phyloP scores from a whole-genome alignment of 352 stramenopile species.

The Pythium plurisporium region DNA sequence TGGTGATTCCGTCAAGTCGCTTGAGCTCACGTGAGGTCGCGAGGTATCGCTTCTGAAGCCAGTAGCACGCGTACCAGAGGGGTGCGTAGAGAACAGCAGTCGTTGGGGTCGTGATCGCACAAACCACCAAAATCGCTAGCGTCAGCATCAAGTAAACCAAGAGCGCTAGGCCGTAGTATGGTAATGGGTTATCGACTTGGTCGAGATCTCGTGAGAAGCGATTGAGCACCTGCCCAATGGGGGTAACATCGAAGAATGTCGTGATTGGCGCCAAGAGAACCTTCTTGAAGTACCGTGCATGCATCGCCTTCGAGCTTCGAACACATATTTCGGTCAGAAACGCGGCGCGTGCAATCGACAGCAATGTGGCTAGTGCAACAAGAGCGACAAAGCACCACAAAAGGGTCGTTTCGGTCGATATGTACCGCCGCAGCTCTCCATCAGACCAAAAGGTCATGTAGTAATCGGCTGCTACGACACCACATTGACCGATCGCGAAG shows the following conservation, averaged over 20 bases:
- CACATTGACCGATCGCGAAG: conserved; percentile 6
- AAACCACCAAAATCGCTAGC: conserved; percentile 56
- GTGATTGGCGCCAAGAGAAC: conserved; percentile 56
- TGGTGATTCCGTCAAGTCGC: conserved; percentile 92
- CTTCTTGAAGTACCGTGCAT: conserved; percentile 22
- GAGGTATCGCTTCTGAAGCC: conserved; percentile 90
- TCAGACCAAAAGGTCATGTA: conserved; percentile 92
- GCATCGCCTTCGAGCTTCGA: conserved; percentile 40
- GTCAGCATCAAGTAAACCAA: conserved; percentile 67
- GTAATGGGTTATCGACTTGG: conserved; percentile 66
- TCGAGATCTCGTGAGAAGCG: conserved; percentile 76
- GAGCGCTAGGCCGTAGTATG: conserved; percentile 35
- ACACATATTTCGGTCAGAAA: conserved; percentile 47
- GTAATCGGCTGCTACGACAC: conserved; percentile 6
- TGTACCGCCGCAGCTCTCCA: conserved; percentile 25
- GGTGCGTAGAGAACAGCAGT: conserved; percentile 76
- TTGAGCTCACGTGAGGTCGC: conserved; percentile 91
- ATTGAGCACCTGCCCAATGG: conserved; percentile 76
- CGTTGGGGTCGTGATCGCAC: conserved; percentile 39
- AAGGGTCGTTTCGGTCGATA: background rate
- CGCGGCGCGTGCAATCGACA: background rate
- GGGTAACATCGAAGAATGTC: conserved; percentile 82
- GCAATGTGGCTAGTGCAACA: background rate
- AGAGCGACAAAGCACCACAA: background rate
- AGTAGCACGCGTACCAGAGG: conserved; percentile 52